Evolutionary conservation across 176 grass and related monocot genomes (phyloP), one percentile per base, ranked within the genome.

Genomic region (Phragmites australis): DNA sequence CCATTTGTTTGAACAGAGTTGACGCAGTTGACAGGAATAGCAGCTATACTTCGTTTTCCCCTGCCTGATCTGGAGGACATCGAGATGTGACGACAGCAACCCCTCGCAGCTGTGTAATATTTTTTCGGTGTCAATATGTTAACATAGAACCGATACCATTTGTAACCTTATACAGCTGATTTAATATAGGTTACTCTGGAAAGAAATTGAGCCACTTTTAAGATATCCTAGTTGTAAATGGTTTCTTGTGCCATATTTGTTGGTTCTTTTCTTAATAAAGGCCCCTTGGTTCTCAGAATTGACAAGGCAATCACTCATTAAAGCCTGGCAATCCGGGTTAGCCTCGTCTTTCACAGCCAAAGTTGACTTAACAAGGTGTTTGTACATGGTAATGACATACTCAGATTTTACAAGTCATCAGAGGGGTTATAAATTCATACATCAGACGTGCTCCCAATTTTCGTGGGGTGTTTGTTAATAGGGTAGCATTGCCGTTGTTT

Each of bases 1-100:
- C 46, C 2, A 8, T 68, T 17, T 71, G 13, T 84, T 82, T 88
- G 61, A 79, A 63, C 87, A 99, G 92, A 99, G 70, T 82, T 95
- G 66, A 71, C 84, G 6, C 97, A 96, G 81, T 68, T 99, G 71
- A 91, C 96, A 40, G 96, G 93, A 77, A 77, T 99, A 72, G 96
- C 93, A 65, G 96, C 97, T 82, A 89, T 99, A 70, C 90, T 99
- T 62, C 88, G 90, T 18, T 99, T 88, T 40, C 93, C 96, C 14
- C 82, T 99, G 59, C 90, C 93, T 65, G 79, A 99, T 37, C 87
- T 99, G 39, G 90, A 95, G 46, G 97, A 99, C 87, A 88, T 99
- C 4, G 97, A 99, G 71, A 93, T 95, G 90, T 93, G 93, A 93
- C 52, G 3, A 60, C 40, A 71, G 48, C 42, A 69, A 66, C 25